These are phyloP conservation scores for Sherardia arvensis DNA, from an alignment of 257 asterid species.

Conservation along the genomic window DNA sequence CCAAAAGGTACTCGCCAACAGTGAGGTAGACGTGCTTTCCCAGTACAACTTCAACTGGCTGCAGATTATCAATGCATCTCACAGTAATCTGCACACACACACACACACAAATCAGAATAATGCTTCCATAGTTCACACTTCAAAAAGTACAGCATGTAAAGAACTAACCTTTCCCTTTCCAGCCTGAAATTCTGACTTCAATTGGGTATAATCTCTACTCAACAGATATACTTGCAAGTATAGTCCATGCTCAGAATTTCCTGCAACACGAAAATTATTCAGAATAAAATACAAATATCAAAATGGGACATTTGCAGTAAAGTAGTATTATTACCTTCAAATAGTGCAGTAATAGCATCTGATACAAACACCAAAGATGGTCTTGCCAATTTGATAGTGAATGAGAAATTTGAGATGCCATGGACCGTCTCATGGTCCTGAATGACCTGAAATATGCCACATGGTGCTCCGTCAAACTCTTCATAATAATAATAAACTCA, in stretches of 20 bases:
- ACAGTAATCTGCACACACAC: slow-evolving; percentile 26
- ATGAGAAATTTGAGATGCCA: slow-evolving; percentile 51
- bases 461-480: neutral
- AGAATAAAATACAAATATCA: neutral
- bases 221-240: slow-evolving; percentile 46
- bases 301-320: neutral
- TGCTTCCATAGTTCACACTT: neutral
- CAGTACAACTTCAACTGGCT: slow-evolving; percentile 46
- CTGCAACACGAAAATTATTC: slow-evolving; percentile 11
- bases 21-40: slow-evolving; percentile 53
- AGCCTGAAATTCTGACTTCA: slow-evolving; percentile 59
- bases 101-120: neutral
- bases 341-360: slow-evolving; percentile 35
- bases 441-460: slow-evolving; percentile 23
- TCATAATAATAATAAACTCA: neutral
- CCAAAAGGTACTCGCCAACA: slow-evolving; percentile 48
- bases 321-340: slow-evolving; percentile 23
- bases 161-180: slow-evolving; percentile 52
- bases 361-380: slow-evolving; percentile 51
- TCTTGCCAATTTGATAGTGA: slow-evolving; percentile 51
- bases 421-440: slow-evolving; percentile 59
- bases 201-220: slow-evolving; percentile 47
- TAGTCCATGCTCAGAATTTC: slow-evolving; percentile 35
- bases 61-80: slow-evolving; percentile 50
- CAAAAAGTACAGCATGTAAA: neutral